A percentile compares a stretch with the other conserved stretches of the same genome.
These are phyloP conservation scores for Penicillium parvum DNA, from an alignment of 495 filamentous ascomycete species.

Conservation along the genomic window DNA sequence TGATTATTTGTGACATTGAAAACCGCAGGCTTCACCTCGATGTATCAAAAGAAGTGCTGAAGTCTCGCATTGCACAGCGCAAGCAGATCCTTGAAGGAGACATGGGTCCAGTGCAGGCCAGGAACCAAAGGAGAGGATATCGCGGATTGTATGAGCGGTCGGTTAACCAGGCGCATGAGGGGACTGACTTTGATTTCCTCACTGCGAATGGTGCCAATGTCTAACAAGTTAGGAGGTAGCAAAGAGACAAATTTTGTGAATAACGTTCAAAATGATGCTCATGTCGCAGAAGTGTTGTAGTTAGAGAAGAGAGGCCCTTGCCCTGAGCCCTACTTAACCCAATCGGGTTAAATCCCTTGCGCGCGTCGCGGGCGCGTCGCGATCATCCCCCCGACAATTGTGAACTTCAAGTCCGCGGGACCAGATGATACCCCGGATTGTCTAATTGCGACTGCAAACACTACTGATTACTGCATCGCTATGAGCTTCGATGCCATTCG, in stretches of 20 bases:
- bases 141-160: conserved; percentile 59
- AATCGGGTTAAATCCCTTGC: conserved; percentile 25
- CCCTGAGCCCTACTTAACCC: conserved; percentile 41
- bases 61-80: conserved; percentile 34
- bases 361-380: conserved; percentile 32
- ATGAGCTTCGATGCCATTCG: conserved; percentile 41
- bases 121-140: conserved; percentile 51
- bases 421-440: conserved; percentile 10
- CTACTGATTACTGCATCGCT: not conserved
- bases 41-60: conserved; percentile 45
- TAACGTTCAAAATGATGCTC: not conserved
- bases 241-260: not conserved
- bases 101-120: conserved; percentile 27
- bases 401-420: conserved; percentile 10
- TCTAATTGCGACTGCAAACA: not conserved
- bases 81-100: conserved; percentile 14
- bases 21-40: conserved; percentile 41
- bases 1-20: conserved; percentile 52
- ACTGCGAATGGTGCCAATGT: conserved; percentile 35
- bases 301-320: conserved; percentile 4
- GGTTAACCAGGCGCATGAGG: conserved; percentile 61
- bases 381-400: conserved; percentile 5
- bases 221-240: not conserved
- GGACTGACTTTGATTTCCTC: conserved; percentile 63
- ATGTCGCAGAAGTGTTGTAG: not conserved